Evolutionary conservation across 129 eudicot species (phyloP), one percentile per base, ranked within the genome.

Genomic region (Erigeron canadensis): DNA sequence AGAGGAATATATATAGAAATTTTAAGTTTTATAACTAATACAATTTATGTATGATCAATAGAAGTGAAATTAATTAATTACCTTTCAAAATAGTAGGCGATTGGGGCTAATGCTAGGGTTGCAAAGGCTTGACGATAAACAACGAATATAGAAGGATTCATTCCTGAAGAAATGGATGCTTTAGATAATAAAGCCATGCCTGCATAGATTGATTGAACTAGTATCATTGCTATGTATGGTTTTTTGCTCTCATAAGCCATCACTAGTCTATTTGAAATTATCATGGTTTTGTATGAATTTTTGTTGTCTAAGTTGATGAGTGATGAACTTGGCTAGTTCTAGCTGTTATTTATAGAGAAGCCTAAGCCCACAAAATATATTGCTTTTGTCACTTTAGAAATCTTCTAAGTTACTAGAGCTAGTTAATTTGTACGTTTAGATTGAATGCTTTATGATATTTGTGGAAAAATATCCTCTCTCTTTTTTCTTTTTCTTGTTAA

Each of bases 111-210:
- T 17, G 85, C 8, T 50, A 85, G 45, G 10, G 87, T 81, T 21
- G 96, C 96, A 69, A 90, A 82, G 38, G 86, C 91, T 75, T 87
- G 96, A 11, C 96, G 88, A 69, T 90, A 90, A 8, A 80, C 82
- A 19, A 84, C 96, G 67, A 90, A 90, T 12, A 90, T 73, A 70
- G n/a, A 84, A 78, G 96, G 87, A 53, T 77, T 85, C 91, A 90
- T 90, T 63, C 96, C 96, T 12, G 80, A 63, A 51, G 84, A 58
- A 44, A 87, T 79, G 41, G 95, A 86, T 16, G 86, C 86, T 81
- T 90, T 90, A 37, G 95, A 90, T 56, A 90, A 79, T 75, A 90
- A 67, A 48, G 90, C 85, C 92, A 86, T 90, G 60, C 96, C 96
- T 10, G 96, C 88, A 59, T 82, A 90, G 11, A 80, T 77, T 15